Base-by-base conservation (phyloP, 2,329 filamentous ascomycete species). In the Claviceps pusilla region DNA sequence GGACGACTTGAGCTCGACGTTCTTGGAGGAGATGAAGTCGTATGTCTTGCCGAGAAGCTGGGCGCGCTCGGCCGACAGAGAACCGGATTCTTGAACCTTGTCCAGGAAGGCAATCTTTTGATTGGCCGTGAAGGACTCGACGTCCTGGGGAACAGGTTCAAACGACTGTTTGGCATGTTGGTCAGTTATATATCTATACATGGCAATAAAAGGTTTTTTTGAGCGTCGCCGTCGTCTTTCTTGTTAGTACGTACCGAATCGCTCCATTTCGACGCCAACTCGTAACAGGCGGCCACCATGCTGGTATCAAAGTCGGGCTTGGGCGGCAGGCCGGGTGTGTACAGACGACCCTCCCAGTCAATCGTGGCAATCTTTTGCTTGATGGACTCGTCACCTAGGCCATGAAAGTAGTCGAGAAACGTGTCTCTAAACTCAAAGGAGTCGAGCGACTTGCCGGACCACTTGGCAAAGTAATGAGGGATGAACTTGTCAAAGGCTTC, bases 401-500 rank as follows among this genome's bases (percentile, higher is more conserved):
- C 71, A 56, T 78, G 73, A 68, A 96, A 97, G 75, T 95, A 97
- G 58, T 86, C 79, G 41, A 95, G 67, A 52, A 96, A 83, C 0
- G 88, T 94, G 51, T 84, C 76, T 67, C 91, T 95, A 78, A 98
- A 98, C 64, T 97, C 88, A 62, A 87, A 95, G 2, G 88, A 94
- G 69, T 96, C 89, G 7, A 98, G 77, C 2, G 89, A 95, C 69
- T 89, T 91, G 64, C 80, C 80, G 55, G 86, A 83, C 79, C 86
- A 97, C 43, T 79, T 87, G 35, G 78, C 82, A 68, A 97, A 97
- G 73, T 97, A 96, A 68, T 95, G 83, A 16, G 90, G 89, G 64
- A 97, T 96, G 70, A 97, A 98, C 62, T 83, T 86, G 75, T 97
- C 88, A 73, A 93, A 98, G 66, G 86, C 86, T n/a, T 84, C 77